Base-by-base conservation (phyloP, 345 rosid genomes). In the Aegle marmelos region DNA sequence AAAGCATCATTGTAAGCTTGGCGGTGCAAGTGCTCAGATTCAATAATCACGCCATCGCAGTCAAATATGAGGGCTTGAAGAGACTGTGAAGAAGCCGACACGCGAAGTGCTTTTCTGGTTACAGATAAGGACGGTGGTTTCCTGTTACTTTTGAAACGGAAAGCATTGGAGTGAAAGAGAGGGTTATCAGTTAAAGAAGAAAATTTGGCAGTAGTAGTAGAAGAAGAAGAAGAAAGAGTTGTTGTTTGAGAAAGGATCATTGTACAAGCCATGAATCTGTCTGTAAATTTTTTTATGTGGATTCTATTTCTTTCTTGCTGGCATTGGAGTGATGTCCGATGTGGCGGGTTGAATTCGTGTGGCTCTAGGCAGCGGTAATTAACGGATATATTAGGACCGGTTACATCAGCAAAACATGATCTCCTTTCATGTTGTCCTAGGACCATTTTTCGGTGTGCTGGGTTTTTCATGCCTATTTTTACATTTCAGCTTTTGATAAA, bases 1-100 rank as follows among this genome's bases (percentile, higher is more conserved):
- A 96, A 96, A 56, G 99, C 94, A 36, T 95, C 99, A 66, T 95
- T 95, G 84, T 95, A 95, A 57, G 98, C 99, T 84, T 93, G 94
- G 73, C 98, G 94, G 70, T 95, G 98, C 60, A 95, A 82, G 83
- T 93, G 90, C 85, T 95, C 98, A 0, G 99, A 95, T 50, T 95
- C 99, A 0, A 95, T 86, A 60, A 95, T 95, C 14, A 93, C 99
- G 11, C 99, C 99, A 63, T 93, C 99, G 70, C 99, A 95, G 79
- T 95, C 98, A 72, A 95, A 95, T 22, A 95, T 87, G 60, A 95
- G 89, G 82, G 97, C 98, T 82, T 87, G 72, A 0, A 95, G 94
- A 37, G 94, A 87, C 2, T 80, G 77, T 9, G 92, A 82, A 62
- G 94, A 82, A 25, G 91, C 86, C 0, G 82, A 78, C 74, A 83